phyloP scores from a whole-genome alignment of 805 yeast genomes.

The Spathaspora sp. region DNA sequence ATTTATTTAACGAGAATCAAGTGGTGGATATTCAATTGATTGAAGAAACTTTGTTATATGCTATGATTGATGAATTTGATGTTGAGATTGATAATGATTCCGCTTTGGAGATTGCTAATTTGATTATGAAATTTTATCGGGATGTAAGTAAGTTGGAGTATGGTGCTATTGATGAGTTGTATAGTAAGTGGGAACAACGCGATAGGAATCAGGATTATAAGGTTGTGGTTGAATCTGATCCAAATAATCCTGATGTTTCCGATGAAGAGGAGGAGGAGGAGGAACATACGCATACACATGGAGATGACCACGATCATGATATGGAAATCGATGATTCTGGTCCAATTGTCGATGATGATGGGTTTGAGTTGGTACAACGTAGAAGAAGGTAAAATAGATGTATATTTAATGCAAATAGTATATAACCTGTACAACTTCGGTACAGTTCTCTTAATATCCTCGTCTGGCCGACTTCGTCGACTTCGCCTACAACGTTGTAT shows the following conservation, averaged over 20 bases:
- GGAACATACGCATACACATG: constrained; percentile 32
- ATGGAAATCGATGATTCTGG: constrained; percentile 38
- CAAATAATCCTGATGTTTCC: constrained; percentile 56
- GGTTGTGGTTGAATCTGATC: constrained; percentile 51
- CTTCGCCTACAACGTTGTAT: constrained; percentile 15
- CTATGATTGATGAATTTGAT: constrained; percentile 95
- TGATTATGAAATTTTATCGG: constrained; percentile 61
- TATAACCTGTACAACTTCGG: too few relatives aligned
- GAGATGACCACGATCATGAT: constrained; percentile 16
- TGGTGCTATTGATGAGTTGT: constrained; percentile 54
- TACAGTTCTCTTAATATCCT: neutral
- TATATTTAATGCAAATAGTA: neutral
- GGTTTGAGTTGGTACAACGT: constrained; percentile 83
- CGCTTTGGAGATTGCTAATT: constrained; percentile 68
- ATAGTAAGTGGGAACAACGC: constrained; percentile 50
- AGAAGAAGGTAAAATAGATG: constrained; percentile 18
- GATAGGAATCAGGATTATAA: constrained; percentile 17
- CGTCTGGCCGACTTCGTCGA: constrained; percentile 10
- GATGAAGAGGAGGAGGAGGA: constrained; percentile 45
- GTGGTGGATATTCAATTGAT: constrained; percentile 73
- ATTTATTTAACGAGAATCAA: constrained; percentile 57
- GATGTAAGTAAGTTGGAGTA: constrained; percentile 57
- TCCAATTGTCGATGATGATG: constrained; percentile 89
- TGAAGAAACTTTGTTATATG: constrained; percentile 80
- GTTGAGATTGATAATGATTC: constrained; percentile 86